Evolutionary conservation across 1,284 basidiomycete species (phyloP).

Genomic region (Marasmius sp.): DNA sequence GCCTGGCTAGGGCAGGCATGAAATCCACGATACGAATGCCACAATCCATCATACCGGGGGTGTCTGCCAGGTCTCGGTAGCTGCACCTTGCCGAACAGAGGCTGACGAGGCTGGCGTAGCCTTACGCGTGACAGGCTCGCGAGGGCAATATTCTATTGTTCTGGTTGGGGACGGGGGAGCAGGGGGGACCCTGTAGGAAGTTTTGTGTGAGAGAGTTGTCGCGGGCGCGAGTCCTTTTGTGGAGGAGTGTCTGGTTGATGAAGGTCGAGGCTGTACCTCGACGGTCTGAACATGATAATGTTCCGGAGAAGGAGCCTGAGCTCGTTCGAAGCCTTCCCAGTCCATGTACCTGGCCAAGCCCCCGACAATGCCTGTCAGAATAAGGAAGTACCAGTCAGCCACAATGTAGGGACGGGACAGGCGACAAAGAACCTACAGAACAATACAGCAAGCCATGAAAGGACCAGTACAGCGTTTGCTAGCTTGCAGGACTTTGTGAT

Average conservation of each 20-base stretch:
- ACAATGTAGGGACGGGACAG: not conserved
- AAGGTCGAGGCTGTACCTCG: not conserved
- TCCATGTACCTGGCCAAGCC: not conserved
- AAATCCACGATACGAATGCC: not conserved
- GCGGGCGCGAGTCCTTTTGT: not conserved
- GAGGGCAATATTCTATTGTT: not conserved
- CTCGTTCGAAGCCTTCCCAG: not conserved
- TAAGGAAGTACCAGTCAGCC: not conserved
- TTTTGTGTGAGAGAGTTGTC: not conserved
- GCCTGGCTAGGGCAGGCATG: not conserved
- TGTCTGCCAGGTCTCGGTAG: not conserved
- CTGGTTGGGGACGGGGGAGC: not conserved
- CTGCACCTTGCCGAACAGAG: not conserved
- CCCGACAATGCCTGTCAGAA: not conserved
- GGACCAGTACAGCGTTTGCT: constrained; percentile 3
- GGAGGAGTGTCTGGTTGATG: not conserved
- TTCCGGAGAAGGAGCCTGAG: not conserved
- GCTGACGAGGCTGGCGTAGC: not conserved
- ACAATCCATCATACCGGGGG: not conserved
- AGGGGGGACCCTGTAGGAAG: not conserved
- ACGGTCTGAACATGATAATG: not conserved
- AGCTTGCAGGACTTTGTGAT: constrained; percentile 2
- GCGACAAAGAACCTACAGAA: not conserved
- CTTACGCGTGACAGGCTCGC: not conserved
- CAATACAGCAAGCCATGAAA: constrained; percentile 1